A percentile compares a stretch with the other conserved stretches of the same genome.
Conservation (phyloP, 139 green algal genomes). For the Micromonas commoda region DNA sequence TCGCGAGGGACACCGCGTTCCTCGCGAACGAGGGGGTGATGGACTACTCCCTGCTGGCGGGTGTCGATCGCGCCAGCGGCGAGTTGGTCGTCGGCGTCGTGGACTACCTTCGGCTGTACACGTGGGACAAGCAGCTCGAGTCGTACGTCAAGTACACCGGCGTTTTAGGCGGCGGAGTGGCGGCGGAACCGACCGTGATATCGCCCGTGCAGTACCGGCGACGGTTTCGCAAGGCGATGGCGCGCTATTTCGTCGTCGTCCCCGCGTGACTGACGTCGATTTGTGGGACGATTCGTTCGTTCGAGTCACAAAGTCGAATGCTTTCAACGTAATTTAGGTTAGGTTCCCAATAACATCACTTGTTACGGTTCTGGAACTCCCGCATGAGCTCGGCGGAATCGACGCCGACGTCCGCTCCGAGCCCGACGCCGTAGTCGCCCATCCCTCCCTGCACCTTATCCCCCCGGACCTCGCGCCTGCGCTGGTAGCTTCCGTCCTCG, state of each 20-base stretch:
- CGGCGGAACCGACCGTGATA: constrained; percentile 85
- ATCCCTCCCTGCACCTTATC: too few relatives aligned
- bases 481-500: too few relatives aligned
- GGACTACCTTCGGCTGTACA: constrained; percentile 90
- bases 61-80: constrained; percentile 49
- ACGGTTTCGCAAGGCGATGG: constrained; percentile 62
- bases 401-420: too few relatives aligned
- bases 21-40: constrained; percentile 80
- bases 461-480: too few relatives aligned
- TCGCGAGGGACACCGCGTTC: constrained; percentile 83
- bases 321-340: too few relatives aligned
- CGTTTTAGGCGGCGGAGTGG: constrained; percentile 65
- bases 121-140: constrained; percentile 96
- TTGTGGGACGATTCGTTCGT: too few relatives aligned
- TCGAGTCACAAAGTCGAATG: too few relatives aligned
- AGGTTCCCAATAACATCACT: too few relatives aligned
- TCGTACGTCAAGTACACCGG: constrained; percentile 90
- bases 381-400: too few relatives aligned
- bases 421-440: too few relatives aligned
- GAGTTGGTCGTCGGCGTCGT: constrained; percentile 88
- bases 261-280: too few relatives aligned
- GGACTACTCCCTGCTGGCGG: constrained; percentile 94
- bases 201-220: constrained; percentile 87
- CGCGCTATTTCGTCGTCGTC: constrained; percentile 35
- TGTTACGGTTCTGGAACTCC: too few relatives aligned